Evolutionary conservation across 2,329 filamentous ascomycete genomes (phyloP), one percentile per base, ranked within the genome.

Genomic region (Periconia sp.): DNA sequence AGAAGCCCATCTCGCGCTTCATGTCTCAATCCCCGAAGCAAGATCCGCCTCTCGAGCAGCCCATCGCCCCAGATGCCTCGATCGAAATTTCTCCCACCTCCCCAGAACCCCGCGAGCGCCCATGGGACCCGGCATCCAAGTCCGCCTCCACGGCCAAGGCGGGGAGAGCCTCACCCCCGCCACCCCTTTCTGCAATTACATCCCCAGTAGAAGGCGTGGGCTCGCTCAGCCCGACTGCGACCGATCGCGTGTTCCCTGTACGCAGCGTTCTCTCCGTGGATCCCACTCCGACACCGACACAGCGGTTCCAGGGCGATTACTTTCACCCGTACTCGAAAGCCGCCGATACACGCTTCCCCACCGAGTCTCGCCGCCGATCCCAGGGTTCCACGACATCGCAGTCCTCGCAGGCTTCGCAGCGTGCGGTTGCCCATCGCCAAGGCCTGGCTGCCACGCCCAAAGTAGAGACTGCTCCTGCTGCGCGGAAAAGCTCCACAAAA

Each of bases 211-310:
- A 63, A 17, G 46, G 35, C 12, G 32, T 52, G 11, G 66, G 59
- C 29, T 38, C 56, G 5, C 54, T 74, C 34, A 75, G 72, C 50
- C 73, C 74, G 13, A 66, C 63, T 26, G 56, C 69, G 4, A 63
- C 72, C 33, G 79, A 92, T 58, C 80, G 87, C 40, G 86, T 92
- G 4, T 92, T 88, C 43, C 88, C 88, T n/a, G 87, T 92, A 22
- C 82, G 87, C 35, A 91, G 87, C n/a, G 85, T 89, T 9, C 18
- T 92, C 17, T 88, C 83, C 5, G 82, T 92, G 28, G 84, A 88
- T 54, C 81, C 82, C 5, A 70, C 67, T 9, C 69, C 72, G 2
- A 76, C 71, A 4, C 66, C 66, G 4, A 55, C 54, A 33, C 61
- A 50, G 29, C 46, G 45, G n/a, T 21, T 17, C 25, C 16, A 8